Percentiles rank a stretch among this genome's conserved stretches.
phyloP scores from a whole-genome alignment of 1,284 basidiomycete genomes.

The Kwoniella shivajii region DNA sequence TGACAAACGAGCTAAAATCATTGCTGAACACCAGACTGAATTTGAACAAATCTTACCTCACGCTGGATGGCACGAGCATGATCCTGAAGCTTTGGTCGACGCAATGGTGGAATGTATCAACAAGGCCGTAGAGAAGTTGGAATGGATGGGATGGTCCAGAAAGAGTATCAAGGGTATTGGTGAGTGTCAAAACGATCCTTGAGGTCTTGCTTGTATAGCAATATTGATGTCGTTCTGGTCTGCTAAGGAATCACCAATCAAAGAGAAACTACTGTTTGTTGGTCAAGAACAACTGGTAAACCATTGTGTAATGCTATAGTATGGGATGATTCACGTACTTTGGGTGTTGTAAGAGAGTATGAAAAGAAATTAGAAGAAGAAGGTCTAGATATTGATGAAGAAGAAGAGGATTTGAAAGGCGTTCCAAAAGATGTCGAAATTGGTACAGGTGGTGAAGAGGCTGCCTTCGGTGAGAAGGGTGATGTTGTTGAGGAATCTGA shows the following conservation, averaged over 20 bases:
- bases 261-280: slow-evolving; percentile 92
- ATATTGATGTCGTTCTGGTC: neutral
- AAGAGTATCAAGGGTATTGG: slow-evolving; percentile 90
- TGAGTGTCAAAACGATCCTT: slow-evolving; percentile 51
- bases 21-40: slow-evolving; percentile 84
- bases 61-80: slow-evolving; percentile 96
- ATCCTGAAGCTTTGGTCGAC: slow-evolving; percentile 78
- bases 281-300: slow-evolving; percentile 87
- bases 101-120: slow-evolving; percentile 78
- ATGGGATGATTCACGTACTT: slow-evolving; percentile 93
- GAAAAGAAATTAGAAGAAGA: slow-evolving; percentile 70
- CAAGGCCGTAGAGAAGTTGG: slow-evolving; percentile 71
- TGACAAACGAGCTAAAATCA: slow-evolving; percentile 82
- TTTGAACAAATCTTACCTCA: slow-evolving; percentile 89
- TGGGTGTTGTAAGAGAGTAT: slow-evolving; percentile 75
- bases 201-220: no score
- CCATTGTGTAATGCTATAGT: slow-evolving; percentile 88
- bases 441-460: slow-evolving; percentile 35
- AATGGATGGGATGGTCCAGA: slow-evolving; percentile 68
- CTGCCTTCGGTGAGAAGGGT: slow-evolving; percentile 39
- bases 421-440: slow-evolving; percentile 26
- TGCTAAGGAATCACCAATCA: slow-evolving; percentile 89
- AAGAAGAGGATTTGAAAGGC: slow-evolving; percentile 29
- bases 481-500: slow-evolving; percentile 20
- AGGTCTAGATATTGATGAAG: slow-evolving; percentile 70